These are phyloP conservation scores for Actinomortierella wolfii DNA, from an alignment of 371 early-diverging fungal species.

Conservation along the genomic window DNA sequence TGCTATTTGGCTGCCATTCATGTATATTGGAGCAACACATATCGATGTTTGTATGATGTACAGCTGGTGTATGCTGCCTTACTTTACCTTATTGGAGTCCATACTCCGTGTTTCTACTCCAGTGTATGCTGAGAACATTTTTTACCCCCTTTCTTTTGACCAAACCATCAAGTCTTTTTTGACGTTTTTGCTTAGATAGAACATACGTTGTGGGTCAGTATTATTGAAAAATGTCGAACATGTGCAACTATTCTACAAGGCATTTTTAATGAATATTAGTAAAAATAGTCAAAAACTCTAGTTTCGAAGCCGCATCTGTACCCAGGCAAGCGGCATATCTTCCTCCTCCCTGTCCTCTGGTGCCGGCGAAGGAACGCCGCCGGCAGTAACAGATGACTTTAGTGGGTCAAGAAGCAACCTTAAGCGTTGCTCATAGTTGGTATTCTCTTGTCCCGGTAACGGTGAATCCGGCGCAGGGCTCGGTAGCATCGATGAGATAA, in stretches of 20 bases:
- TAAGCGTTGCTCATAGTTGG: background rate
- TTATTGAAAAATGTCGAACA: background rate
- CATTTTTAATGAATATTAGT: background rate
- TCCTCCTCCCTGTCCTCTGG: conserved; percentile 15
- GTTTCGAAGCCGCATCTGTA: conserved; percentile 19
- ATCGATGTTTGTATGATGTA: no score
- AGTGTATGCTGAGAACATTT: no score
- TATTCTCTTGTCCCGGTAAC: background rate
- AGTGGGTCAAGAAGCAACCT: background rate
- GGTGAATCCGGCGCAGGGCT: conserved; percentile 11
- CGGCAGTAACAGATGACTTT: no score
- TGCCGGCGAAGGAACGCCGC: background rate
- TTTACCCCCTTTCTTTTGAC: background rate
- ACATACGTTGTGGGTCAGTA: background rate
- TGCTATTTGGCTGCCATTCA: no score
- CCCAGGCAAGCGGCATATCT: conserved; percentile 32
- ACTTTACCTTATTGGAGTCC: no score
- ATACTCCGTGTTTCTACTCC: no score
- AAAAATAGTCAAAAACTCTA: background rate
- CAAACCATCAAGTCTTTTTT: background rate
- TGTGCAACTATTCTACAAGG: background rate
- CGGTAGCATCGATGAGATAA: background rate
- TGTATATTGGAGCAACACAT: no score
- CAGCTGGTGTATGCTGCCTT: no score
- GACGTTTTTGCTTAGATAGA: background rate